These are phyloP conservation scores for Thalassia testudinum DNA, from an alignment of 116 monocot genomes.

Conservation along the genomic window DNA sequence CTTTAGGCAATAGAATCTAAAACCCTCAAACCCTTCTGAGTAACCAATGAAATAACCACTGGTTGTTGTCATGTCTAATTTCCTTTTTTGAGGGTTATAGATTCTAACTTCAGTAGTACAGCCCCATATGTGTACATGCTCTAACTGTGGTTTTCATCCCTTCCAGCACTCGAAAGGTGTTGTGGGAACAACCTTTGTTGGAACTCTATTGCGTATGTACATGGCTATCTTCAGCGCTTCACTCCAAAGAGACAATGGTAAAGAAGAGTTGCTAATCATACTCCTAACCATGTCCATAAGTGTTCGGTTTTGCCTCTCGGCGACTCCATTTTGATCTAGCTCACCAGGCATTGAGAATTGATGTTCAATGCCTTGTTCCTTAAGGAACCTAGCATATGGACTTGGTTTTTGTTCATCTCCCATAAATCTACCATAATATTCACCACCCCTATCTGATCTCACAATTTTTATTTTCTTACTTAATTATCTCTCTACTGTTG, in stretches of 20 bases:
- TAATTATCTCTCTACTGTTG: constrained; percentile 4
- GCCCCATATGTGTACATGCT: too few species aligned
- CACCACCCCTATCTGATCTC: constrained; percentile 4
- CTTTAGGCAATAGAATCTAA: too few species aligned
- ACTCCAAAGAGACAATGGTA: constrained; percentile 1
- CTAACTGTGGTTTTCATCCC: not conserved
- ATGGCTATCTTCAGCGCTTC: constrained; percentile 2
- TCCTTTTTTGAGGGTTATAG: too few species aligned
- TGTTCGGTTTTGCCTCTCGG: constrained; percentile 4
- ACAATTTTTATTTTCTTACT: constrained; percentile 5
- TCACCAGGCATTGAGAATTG: constrained; percentile 7
- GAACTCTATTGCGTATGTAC: constrained; percentile 2
- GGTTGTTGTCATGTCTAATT: too few species aligned
- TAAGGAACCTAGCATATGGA: constrained; percentile 5
- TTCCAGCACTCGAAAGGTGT: not conserved
- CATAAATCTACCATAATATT: constrained; percentile 4
- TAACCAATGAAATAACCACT: too few species aligned
- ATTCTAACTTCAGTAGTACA: too few species aligned
- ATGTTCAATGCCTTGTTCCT: constrained; percentile 1
- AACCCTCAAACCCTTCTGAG: too few species aligned
- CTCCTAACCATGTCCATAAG: constrained; percentile 5
- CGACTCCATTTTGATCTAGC: constrained; percentile 3
- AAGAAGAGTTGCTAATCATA: constrained; percentile 5
- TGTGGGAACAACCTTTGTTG: not conserved
- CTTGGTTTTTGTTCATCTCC: not conserved